Evolutionary conservation across 805 yeast genomes (phyloP).

Genomic region (Pichia eremophila): DNA sequence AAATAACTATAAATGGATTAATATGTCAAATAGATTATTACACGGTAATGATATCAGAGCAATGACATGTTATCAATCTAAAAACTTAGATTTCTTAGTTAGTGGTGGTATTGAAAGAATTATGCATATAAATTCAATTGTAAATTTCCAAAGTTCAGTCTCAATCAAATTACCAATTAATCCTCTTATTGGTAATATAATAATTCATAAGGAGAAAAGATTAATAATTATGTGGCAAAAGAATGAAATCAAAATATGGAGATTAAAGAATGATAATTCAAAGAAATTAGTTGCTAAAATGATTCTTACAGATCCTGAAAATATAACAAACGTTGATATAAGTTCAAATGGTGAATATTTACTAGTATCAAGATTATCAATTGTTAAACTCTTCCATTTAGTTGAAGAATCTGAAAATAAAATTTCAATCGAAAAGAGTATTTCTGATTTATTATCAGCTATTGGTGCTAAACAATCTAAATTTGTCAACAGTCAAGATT

Average conservation of each 20-base stretch:
- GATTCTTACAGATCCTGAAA: conserved; percentile 65
- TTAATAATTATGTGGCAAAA: conserved; percentile 73
- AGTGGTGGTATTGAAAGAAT: conserved; percentile 80
- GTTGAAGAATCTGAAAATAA: conserved; percentile 29
- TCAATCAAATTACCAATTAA: conserved; percentile 58
- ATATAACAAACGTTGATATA: conserved; percentile 58
- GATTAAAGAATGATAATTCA: conserved; percentile 29
- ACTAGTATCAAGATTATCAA: conserved; percentile 61
- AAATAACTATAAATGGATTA: conserved; percentile 57
- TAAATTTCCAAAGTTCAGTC: conserved; percentile 61
- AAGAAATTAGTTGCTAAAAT: conserved; percentile 59
- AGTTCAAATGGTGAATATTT: conserved; percentile 57
- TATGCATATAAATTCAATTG: conserved; percentile 55
- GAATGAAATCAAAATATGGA: conserved; percentile 77
- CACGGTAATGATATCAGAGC: conserved; percentile 85
- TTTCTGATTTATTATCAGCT: conserved; percentile 30
- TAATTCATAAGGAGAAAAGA: conserved; percentile 37
- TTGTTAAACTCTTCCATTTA: conserved; percentile 61
- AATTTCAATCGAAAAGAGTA: conserved; percentile 42
- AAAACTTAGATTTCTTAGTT: conserved; percentile 55
- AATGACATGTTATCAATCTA: conserved; percentile 60
- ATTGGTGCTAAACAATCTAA: conserved; percentile 48
- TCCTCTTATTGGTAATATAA: conserved; percentile 15
- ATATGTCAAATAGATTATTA: conserved; percentile 62
- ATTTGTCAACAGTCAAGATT: conserved; percentile 31